Evolutionary conservation across 345 rosid genomes (phyloP), one percentile per base, ranked within the genome.

Genomic region (Hypericum perforatum): DNA sequence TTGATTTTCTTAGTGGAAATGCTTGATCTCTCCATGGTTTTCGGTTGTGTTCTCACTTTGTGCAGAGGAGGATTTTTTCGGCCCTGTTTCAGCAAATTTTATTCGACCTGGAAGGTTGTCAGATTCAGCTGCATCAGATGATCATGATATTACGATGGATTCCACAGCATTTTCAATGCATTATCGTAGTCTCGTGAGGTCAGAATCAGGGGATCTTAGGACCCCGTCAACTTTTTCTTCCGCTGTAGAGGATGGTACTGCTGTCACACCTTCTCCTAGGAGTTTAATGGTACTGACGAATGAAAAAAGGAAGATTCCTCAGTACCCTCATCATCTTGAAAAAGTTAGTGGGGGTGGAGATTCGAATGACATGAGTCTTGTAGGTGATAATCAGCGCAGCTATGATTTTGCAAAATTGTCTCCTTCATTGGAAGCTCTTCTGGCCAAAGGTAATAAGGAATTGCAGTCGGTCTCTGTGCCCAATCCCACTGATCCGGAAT

Each of bases 131-230:
- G 77, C 78, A 11, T 76, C 94, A 8, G 86, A 85, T 65, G 86
- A 80, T 59, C 80, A 80, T 49, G 98, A 92, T 39, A 37, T 83
- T 13, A 92, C 96, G 0, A 87, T 92, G 98, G 98, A 92, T 66
- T 87, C 98, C 3, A 85, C 96, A 0, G 83, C 82, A 43, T 92
- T 92, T 64, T 88, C 98, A 2, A 74, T 92, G 89, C 95, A 92
- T 74, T 92, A 71, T 59, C 81, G 72, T 13, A 88, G 96, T 71
- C 86, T 92, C 61, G 82, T 70, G 0, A 78, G 62, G 69, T 85
- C 97, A 1, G 85, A 78, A 45, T 67, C 79, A 9, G 81, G 69
- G 49, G 96, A 79, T 6, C 11, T 73, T n/a, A 70, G 65, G 79
- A 83, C 84, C 0, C 80, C 92, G 0, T 49, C 68, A 0, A 68